phyloP scores from a whole-genome alignment of 495 filamentous ascomycete genomes.

The Trichoderma erinaceum region DNA sequence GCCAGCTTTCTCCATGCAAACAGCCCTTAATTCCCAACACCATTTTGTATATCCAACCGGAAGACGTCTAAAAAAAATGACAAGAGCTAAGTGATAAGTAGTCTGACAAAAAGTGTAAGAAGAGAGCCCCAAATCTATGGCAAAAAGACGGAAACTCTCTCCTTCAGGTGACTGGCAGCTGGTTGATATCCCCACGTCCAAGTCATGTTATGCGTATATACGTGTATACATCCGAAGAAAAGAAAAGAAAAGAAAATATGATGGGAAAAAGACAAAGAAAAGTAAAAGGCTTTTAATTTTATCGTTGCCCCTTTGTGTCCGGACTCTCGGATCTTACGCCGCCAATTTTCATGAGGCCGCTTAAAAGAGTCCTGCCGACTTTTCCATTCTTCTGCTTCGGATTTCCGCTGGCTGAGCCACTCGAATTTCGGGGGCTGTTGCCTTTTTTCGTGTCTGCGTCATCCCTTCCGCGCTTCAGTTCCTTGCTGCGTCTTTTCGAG shows the following conservation, averaged over 20 bases:
- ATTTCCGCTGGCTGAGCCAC: constrained; percentile 25
- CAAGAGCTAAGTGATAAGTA: background rate
- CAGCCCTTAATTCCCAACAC: background rate
- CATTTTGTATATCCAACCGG: constrained; percentile 6
- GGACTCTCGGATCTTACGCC: constrained; percentile 24
- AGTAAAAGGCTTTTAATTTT: background rate
- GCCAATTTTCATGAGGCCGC: constrained; percentile 26
- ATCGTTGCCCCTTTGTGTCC: constrained; percentile 19
- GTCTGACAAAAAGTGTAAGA: background rate
- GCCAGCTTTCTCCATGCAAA: constrained; percentile 9
- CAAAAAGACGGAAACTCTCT: background rate
- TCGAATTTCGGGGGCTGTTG: constrained; percentile 26
- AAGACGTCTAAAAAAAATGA: constrained; percentile 1
- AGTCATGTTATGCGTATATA: constrained; percentile 1
- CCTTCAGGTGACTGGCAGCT: background rate
- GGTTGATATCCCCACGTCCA: background rate
- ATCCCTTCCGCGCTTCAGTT: constrained; percentile 44
- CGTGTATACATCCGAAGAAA: background rate
- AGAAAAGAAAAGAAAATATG: background rate
- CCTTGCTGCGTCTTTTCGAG: constrained; percentile 31
- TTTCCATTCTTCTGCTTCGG: constrained; percentile 30
- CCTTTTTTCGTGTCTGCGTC: constrained; percentile 37
- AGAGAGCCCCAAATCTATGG: background rate
- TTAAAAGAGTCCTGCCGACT: constrained; percentile 26
- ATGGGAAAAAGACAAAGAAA: background rate